phyloP scores from a whole-genome alignment of 306 rosid genomes.

The Malus domestica region DNA sequence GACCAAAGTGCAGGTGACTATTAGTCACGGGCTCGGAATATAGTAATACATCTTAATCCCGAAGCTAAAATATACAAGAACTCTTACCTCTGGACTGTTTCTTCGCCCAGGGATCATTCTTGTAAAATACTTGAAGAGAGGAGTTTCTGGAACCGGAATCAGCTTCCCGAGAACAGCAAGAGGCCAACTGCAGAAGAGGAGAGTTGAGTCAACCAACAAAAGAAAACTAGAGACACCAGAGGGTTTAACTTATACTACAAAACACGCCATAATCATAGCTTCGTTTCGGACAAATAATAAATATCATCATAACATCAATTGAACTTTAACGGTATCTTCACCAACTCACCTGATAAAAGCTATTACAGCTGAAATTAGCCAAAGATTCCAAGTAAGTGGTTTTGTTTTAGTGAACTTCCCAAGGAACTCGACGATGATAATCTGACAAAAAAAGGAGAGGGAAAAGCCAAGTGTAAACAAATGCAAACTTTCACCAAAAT shows the following conservation, averaged over 20 bases:
- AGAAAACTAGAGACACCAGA: background rate
- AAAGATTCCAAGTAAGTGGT: conserved; percentile 62
- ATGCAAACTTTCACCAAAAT: background rate
- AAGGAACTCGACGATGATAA: conserved; percentile 63
- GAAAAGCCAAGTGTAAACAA: background rate
- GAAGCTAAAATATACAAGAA: background rate
- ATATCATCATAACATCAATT: background rate
- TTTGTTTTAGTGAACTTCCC: conserved; percentile 71
- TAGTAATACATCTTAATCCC: background rate
- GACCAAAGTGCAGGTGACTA: background rate
- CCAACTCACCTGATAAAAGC: conserved; percentile 59
- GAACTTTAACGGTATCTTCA: background rate
- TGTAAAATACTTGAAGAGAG: conserved; percentile 4
- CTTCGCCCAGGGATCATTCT: conserved; percentile 1
- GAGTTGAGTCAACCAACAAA: background rate
- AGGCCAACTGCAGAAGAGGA: conserved; percentile 66
- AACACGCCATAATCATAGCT: background rate
- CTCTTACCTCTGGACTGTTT: conserved; percentile 6
- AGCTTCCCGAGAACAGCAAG: conserved; percentile 73
- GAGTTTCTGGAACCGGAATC: conserved; percentile 53
- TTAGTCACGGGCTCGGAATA: background rate
- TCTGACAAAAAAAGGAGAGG: conserved; percentile 18
- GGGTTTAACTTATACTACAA: background rate
- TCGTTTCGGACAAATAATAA: background rate
- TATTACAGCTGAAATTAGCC: conserved; percentile 64